A percentile compares a stretch with the other conserved stretches of the same genome.
Evolutionary conservation across 805 yeast genomes (phyloP).

Genomic region (Wickerhamomyces mucosus): DNA sequence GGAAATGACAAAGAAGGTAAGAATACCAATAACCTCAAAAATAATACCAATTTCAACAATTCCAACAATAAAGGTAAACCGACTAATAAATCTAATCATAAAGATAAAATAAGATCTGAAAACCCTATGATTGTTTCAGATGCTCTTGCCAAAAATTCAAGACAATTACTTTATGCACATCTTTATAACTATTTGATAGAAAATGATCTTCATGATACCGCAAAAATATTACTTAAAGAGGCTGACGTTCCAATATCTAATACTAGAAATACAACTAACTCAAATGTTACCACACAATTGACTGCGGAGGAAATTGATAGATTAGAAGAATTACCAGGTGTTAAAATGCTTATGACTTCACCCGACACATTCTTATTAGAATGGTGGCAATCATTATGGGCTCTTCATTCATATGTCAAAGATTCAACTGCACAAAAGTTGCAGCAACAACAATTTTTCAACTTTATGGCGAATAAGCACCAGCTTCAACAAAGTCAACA

Average conservation of each 20-base stretch:
- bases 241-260: constrained; percentile 31
- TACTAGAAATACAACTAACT: background rate
- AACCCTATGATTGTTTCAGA: constrained; percentile 35
- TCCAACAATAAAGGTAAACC: too few species aligned
- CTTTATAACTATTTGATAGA: constrained; percentile 39
- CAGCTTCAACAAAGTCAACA: constrained; percentile 2
- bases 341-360: constrained; percentile 32
- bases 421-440: constrained; percentile 16
- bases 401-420: constrained; percentile 36
- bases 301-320: constrained; percentile 4
- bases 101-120: too few species aligned
- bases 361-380: constrained; percentile 41
- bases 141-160: constrained; percentile 37
- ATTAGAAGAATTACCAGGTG: constrained; percentile 20
- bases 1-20: too few species aligned
- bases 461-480: too few species aligned
- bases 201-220: constrained; percentile 40
- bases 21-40: too few species aligned
- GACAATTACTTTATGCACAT: constrained; percentile 42
- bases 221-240: constrained; percentile 36
- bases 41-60: too few species aligned
- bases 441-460: constrained; percentile 3
- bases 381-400: constrained; percentile 49
- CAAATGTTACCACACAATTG: background rate
- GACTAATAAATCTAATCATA: too few species aligned